A percentile compares a stretch with the other conserved stretches of the same genome.
Evolutionary conservation across 2,329 filamentous ascomycete species (phyloP).

Genomic region (Xylaria sp.): DNA sequence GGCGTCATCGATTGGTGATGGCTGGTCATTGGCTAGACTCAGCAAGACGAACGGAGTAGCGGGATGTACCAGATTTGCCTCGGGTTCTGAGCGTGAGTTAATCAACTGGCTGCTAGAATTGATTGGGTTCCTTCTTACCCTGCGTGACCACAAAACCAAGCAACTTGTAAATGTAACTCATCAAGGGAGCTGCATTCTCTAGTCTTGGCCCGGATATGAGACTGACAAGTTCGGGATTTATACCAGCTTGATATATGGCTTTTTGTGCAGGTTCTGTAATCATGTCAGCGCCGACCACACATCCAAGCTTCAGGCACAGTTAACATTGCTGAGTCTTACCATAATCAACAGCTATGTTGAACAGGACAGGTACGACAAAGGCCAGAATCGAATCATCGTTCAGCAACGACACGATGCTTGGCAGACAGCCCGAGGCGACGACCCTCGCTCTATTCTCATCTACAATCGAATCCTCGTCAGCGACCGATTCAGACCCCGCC

Average conservation of each 20-base stretch:
- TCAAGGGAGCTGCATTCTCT: slow-evolving; percentile 55
- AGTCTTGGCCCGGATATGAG: slow-evolving; percentile 61
- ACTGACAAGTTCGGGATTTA: slow-evolving; percentile 62
- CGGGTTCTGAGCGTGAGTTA: slow-evolving; percentile 55
- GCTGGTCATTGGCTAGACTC: slow-evolving; percentile 57
- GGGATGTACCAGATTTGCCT: slow-evolving; percentile 57
- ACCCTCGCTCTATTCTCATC: slow-evolving; percentile 70
- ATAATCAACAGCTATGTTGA: slow-evolving; percentile 72
- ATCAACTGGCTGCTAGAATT: slow-evolving; percentile 30
- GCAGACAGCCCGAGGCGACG: slow-evolving; percentile 60
- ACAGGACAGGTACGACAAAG: slow-evolving; percentile 69
- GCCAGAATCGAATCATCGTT: slow-evolving; percentile 59
- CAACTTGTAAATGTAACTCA: slow-evolving; percentile 67
- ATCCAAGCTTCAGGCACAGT: neutral
- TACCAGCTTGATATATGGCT: slow-evolving; percentile 62
- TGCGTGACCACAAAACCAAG: slow-evolving; percentile 65
- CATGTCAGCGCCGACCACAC: slow-evolving; percentile 34
- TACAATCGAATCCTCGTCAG: slow-evolving; percentile 41
- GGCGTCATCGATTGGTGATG: slow-evolving; percentile 60
- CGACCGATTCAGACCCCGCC: neutral
- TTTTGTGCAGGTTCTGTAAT: slow-evolving; percentile 66
- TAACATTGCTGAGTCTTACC: slow-evolving; percentile 54
- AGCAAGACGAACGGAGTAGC: slow-evolving; percentile 63
- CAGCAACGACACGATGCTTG: slow-evolving; percentile 61
- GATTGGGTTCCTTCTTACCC: slow-evolving; percentile 49